A percentile compares a stretch with the other conserved stretches of the same genome.
phyloP scores from a whole-genome alignment of 2,329 filamentous ascomycete genomes.

The Aspergillus bombycis region DNA sequence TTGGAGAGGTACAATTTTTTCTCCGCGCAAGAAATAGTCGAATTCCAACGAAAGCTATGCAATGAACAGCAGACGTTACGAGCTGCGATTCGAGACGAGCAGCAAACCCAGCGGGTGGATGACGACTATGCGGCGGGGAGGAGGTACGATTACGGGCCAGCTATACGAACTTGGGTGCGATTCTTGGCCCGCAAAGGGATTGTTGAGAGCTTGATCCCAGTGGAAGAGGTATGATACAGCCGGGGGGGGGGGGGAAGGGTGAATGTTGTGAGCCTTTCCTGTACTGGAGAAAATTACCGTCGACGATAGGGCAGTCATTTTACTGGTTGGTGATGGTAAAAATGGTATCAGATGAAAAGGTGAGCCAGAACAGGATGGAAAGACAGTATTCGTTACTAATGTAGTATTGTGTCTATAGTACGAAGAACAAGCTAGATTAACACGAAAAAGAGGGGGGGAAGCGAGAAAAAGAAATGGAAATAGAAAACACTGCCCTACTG shows the following conservation, averaged over 20 bases:
- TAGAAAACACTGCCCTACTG: too few species aligned
- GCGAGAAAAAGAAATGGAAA: too few species aligned
- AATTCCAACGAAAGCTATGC: slow-evolving; percentile 32
- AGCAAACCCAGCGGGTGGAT: slow-evolving; percentile 42
- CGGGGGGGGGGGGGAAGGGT: too few species aligned
- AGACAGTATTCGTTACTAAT: neutral
- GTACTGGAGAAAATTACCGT: neutral
- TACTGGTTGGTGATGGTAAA: neutral
- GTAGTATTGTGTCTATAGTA: neutral
- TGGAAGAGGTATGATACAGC: neutral
- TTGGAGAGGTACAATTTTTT: slow-evolving; percentile 27
- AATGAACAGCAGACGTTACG: slow-evolving; percentile 37
- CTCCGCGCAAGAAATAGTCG: slow-evolving; percentile 35
- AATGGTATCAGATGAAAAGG: neutral
- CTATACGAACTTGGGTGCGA: slow-evolving; percentile 70
- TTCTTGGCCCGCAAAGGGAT: slow-evolving; percentile 69
- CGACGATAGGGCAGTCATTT: neutral
- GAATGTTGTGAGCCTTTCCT: too few species aligned
- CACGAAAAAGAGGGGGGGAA: too few species aligned
- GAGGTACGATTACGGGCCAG: slow-evolving; percentile 67
- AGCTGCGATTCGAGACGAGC: slow-evolving; percentile 43
- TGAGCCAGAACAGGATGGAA: neutral
- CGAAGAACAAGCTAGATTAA: too few species aligned
- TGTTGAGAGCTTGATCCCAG: slow-evolving; percentile 44
- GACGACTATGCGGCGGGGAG: slow-evolving; percentile 46